phyloP scores from a whole-genome alignment of 2,329 filamentous ascomycete genomes.

The Apiospora kogelbergensis region DNA sequence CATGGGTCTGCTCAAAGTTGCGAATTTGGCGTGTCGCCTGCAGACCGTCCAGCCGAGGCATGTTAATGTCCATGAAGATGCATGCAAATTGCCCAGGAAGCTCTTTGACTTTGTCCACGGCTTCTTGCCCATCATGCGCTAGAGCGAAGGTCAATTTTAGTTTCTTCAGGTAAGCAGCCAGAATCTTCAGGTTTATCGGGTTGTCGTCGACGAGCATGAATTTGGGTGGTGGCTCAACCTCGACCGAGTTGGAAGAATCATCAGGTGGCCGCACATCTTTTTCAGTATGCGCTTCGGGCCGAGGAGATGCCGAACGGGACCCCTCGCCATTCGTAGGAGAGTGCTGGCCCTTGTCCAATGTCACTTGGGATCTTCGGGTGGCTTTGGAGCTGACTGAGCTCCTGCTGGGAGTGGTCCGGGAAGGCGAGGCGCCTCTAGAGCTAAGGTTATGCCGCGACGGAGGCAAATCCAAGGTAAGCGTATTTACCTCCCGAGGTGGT shows the following conservation, averaged over 20 bases:
- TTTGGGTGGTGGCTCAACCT: neutral
- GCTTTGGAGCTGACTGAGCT: neutral
- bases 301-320: neutral
- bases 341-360: neutral
- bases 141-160: constrained; percentile 29
- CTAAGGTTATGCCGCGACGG: neutral
- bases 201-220: constrained; percentile 41
- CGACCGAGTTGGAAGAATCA: constrained; percentile 10
- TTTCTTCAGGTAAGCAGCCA: constrained; percentile 30
- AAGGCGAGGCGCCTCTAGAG: neutral
- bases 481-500: neutral
- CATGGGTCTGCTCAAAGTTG: constrained; percentile 37
- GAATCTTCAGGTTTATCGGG: constrained; percentile 34
- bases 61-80: constrained; percentile 38
- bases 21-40: constrained; percentile 40
- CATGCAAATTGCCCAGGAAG: constrained; percentile 8
- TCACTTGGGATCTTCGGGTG: neutral
- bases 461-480: neutral
- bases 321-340: neutral
- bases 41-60: constrained; percentile 45
- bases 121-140: constrained; percentile 37
- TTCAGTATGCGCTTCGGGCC: neutral
- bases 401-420: neutral
- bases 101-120: constrained; percentile 33
- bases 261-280: neutral